These are phyloP conservation scores for Alternaria longipes DNA, from an alignment of 2,329 filamentous ascomycete species.

Conservation along the genomic window DNA sequence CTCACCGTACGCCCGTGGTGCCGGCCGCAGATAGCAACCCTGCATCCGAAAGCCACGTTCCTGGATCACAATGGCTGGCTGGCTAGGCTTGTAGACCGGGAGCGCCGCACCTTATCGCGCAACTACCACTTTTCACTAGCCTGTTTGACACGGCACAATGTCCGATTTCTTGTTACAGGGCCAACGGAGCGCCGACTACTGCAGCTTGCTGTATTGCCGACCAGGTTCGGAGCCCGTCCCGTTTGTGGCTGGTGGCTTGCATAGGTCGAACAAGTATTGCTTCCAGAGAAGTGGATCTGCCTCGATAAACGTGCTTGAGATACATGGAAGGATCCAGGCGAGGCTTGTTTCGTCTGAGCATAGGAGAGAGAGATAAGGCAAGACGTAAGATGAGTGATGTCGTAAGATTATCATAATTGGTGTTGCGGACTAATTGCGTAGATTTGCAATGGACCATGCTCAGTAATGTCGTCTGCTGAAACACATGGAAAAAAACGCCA, in stretches of 20 bases:
- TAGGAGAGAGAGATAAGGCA: constrained; percentile 1
- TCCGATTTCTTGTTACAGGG: constrained; percentile 8
- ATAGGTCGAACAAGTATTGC: constrained; percentile 8
- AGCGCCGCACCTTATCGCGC: constrained; percentile 18
- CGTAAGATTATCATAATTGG: constrained; percentile 7
- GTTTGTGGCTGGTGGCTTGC: constrained; percentile 18
- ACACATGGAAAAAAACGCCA: constrained; percentile 7
- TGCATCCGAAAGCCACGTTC: constrained; percentile 15
- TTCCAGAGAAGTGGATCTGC: constrained; percentile 16
- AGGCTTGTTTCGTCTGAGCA: not conserved
- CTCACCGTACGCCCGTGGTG: not conserved
- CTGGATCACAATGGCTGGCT: constrained; percentile 12
- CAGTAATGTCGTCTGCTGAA: constrained; percentile 9
- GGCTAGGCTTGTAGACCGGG: constrained; percentile 8
- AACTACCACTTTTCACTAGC: constrained; percentile 13
- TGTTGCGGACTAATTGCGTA: not conserved
- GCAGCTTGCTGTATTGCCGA: constrained; percentile 3
- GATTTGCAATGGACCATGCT: constrained; percentile 2
- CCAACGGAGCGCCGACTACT: constrained; percentile 5
- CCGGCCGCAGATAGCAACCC: constrained; percentile 8
- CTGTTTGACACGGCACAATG: constrained; percentile 8
- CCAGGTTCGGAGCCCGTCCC: constrained; percentile 14
- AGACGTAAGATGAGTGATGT: not conserved
- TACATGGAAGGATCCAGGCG: not conserved
- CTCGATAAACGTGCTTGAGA: not conserved